Evolutionary conservation across 148 eudicot species (phyloP).

Genomic region (Simmondsia chinensis): DNA sequence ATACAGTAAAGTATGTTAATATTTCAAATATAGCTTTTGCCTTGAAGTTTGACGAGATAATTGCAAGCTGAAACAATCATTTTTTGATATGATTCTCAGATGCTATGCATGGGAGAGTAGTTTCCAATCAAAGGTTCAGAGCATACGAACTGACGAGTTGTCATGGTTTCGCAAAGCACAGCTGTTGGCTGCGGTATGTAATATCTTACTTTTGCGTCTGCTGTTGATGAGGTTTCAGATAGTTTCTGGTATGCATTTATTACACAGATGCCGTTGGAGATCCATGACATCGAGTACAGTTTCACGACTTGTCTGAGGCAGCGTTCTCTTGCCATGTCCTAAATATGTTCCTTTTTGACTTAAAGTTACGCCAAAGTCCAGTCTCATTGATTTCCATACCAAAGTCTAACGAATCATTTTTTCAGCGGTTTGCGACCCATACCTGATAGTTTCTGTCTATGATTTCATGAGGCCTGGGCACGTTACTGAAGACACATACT

Average conservation of each 20-base stretch:
- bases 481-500: no score
- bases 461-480: no score
- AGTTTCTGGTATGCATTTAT: not conserved
- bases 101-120: slow-evolving; percentile 98
- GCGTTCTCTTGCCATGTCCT: no score
- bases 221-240: not conserved
- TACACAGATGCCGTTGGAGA: no score
- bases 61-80: slow-evolving; percentile 4
- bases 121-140: slow-evolving; percentile 78
- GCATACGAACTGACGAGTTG: slow-evolving; percentile 68
- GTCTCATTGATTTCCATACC: no score
- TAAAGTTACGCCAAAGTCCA: no score
- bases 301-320: no score
- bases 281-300: no score
- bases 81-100: slow-evolving; percentile 28
- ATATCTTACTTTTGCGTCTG: not conserved
- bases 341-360: no score
- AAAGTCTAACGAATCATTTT: no score
- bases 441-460: no score
- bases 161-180: slow-evolving; percentile 83
- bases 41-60: not conserved
- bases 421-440: no score
- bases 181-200: slow-evolving; percentile 84
- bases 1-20: slow-evolving; percentile 77
- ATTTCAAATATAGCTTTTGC: not conserved